These are phyloP conservation scores for Scheffersomyces quercinus DNA, from an alignment of 1,139 yeast genomes.

Conservation along the genomic window DNA sequence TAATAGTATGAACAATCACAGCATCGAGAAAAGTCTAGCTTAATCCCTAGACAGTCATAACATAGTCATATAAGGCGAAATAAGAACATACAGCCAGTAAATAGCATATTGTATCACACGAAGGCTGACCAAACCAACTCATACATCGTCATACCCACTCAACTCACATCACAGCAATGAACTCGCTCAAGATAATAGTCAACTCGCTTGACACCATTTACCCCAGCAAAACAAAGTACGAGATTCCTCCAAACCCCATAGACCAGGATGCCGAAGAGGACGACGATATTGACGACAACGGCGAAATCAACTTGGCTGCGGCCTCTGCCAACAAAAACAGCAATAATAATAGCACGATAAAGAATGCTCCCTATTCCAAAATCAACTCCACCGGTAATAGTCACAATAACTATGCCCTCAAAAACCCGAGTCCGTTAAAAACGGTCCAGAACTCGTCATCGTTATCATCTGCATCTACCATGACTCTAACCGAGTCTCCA, in stretches of 20 bases:
- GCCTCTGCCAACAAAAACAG: neutral
- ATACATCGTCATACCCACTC: no score
- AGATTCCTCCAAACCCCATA: neutral
- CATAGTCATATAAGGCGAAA: no score
- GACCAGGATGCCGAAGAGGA: conserved; percentile 13
- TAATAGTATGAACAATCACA: no score
- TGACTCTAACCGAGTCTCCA: neutral
- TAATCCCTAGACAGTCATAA: no score
- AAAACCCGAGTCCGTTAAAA: no score
- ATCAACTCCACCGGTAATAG: no score
- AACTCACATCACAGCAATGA: conserved; percentile 21
- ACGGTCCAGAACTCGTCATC: no score
- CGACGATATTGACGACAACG: conserved; percentile 11
- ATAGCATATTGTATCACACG: no score
- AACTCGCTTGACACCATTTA: conserved; percentile 36
- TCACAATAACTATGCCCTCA: neutral
- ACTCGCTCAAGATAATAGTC: conserved; percentile 39
- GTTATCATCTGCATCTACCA: neutral
- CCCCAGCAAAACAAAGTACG: conserved; percentile 15
- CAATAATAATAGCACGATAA: neutral
- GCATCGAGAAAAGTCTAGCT: no score
- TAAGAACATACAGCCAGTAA: no score
- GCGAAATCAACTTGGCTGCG: neutral
- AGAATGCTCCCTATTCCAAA: neutral
- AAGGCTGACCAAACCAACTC: no score